Evolutionary conservation across 2,329 filamentous ascomycete genomes (phyloP).

Genomic region (Cercospora sp.): DNA sequence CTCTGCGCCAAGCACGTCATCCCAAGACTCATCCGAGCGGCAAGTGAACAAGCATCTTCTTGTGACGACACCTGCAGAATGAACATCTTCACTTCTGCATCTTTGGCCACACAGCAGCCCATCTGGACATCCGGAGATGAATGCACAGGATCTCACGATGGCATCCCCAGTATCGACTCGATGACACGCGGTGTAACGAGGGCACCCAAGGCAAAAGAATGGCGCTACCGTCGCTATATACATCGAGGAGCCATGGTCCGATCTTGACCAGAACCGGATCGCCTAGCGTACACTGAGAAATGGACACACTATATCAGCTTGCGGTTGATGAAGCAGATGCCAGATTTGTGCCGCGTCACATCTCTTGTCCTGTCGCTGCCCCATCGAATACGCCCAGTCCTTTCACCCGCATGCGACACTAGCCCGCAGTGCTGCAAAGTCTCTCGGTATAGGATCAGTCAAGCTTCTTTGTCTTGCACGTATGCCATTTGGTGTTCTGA

Average conservation of each 20-base stretch:
- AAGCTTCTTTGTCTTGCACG: conserved; percentile 18
- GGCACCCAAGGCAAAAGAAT: background rate
- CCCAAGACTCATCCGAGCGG: background rate
- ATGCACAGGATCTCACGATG: background rate
- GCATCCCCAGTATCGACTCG: background rate
- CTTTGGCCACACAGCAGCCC: background rate
- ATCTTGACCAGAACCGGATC: background rate
- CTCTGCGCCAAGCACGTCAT: background rate
- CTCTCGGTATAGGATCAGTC: conserved; percentile 26
- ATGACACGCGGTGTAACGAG: background rate
- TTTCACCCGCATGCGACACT: conserved; percentile 18
- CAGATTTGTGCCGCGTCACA: background rate
- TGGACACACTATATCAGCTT: background rate
- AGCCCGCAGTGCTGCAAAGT: conserved; percentile 14
- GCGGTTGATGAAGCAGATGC: background rate
- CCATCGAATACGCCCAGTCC: background rate
- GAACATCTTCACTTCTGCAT: background rate
- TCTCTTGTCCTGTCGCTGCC: background rate
- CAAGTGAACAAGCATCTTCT: background rate
- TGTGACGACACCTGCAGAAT: background rate
- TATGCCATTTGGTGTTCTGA: background rate
- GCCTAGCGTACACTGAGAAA: background rate
- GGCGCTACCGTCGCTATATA: background rate
- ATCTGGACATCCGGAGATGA: background rate
- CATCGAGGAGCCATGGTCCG: background rate